These are phyloP conservation scores for Saccharomyces hybrid DNA, from an alignment of 1,139 yeast species.

Conservation along the genomic window DNA sequence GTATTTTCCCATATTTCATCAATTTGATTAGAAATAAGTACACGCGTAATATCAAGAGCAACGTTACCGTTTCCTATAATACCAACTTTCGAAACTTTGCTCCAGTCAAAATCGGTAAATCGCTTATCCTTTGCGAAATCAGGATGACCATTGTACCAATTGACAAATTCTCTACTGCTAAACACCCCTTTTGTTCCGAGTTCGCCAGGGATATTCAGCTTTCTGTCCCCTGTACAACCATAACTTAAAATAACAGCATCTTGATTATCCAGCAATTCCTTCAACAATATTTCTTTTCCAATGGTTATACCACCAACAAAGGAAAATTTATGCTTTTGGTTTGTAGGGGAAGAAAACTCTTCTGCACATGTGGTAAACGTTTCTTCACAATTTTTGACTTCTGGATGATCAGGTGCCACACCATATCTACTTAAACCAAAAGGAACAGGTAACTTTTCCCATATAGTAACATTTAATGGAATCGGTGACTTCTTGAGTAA, in stretches of 20 bases:
- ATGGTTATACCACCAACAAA: conserved; percentile 72
- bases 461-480: conserved; percentile 51
- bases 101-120: conserved; percentile 39
- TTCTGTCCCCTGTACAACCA: conserved; percentile 67
- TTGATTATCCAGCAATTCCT: conserved; percentile 46
- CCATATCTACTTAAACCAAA: conserved; percentile 89
- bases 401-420: conserved; percentile 99
- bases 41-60: conserved; percentile 86
- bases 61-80: conserved; percentile 97
- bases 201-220: conserved; percentile 54
- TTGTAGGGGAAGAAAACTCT: conserved; percentile 15
- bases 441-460: conserved; percentile 82
- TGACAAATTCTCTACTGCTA: conserved; percentile 83
- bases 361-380: conserved; percentile 60
- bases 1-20: conserved; percentile 53
- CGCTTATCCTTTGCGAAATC: conserved; percentile 29
- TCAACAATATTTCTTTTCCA: conserved; percentile 50
- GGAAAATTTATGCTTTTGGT: conserved; percentile 38
- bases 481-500: conserved; percentile 48
- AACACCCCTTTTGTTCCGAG: conserved; percentile 52
- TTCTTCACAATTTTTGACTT: conserved; percentile 83
- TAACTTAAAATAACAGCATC: conserved; percentile 74
- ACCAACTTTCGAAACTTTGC: conserved; percentile 55
- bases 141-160: conserved; percentile 95
- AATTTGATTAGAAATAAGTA: conserved; percentile 53